Conservation (phyloP, 805 yeast species). For the Ogataea zsoltii region DNA sequence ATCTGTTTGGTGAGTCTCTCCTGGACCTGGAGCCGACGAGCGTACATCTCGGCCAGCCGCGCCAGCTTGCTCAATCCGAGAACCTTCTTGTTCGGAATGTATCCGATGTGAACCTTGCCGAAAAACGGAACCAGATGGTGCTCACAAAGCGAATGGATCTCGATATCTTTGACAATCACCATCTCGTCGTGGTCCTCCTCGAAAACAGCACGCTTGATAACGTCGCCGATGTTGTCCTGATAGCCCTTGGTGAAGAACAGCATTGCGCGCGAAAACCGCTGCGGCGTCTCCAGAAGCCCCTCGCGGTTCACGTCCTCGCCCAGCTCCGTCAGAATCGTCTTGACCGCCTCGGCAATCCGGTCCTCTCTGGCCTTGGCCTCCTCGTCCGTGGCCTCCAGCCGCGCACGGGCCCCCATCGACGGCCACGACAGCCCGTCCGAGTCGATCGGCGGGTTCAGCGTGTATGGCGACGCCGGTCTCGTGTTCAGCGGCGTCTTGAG, state of each 20-base stretch:
- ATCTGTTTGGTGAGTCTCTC: conserved; percentile 96
- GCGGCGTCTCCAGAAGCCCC: conserved; percentile 92
- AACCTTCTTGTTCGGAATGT: conserved; percentile 92
- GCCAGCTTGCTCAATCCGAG: conserved; percentile 92
- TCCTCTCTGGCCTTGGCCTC: conserved; percentile 65
- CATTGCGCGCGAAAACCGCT: conserved; percentile 96
- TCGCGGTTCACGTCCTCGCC: conserved; percentile 92
- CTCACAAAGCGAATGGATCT: conserved; percentile 89
- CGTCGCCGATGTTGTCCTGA: conserved; percentile 89
- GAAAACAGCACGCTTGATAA: conserved; percentile 91
- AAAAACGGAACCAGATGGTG: conserved; percentile 97
- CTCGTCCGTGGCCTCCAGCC: conserved; percentile 69
- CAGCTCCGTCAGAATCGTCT: conserved; percentile 70
- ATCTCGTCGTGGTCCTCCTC: conserved; percentile 99
- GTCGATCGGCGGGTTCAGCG: conserved; percentile 82
- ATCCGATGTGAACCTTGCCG: conserved; percentile 97
- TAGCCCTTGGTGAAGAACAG: conserved; percentile 94
- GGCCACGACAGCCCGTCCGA: conserved; percentile 96
- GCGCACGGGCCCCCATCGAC: conserved; percentile 73
- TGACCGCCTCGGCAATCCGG: conserved; percentile 85
- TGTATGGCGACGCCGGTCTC: conserved; percentile 80
- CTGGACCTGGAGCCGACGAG: conserved; percentile 96
- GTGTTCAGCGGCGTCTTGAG: conserved; percentile 64
- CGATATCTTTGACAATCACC: conserved; percentile 97
- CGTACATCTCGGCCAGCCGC: conserved; percentile 93